A percentile compares a stretch with the other conserved stretches of the same genome.
Conservation (phyloP, 129 eudicot species). For the Tagetes erecta region DNA sequence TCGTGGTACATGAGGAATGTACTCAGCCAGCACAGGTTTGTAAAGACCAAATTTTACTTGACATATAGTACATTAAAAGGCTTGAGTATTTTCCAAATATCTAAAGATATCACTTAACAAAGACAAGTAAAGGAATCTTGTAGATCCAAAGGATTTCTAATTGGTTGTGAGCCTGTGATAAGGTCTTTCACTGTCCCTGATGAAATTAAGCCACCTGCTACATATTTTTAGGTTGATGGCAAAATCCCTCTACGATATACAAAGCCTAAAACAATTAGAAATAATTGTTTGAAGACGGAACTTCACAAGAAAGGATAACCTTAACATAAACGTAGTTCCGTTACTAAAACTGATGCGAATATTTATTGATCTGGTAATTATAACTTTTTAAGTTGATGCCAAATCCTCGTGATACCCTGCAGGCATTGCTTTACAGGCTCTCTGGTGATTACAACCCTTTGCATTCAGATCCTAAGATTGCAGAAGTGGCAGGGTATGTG, state of each 20-base stretch:
- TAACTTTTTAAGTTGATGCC: slow-evolving; percentile 12
- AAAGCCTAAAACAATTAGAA: background rate
- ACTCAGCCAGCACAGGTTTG: slow-evolving; percentile 86
- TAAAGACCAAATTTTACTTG: slow-evolving; percentile 15
- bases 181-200: background rate
- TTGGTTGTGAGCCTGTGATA: background rate
- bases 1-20: slow-evolving; percentile 68
- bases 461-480: slow-evolving; percentile 88
- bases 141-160: background rate
- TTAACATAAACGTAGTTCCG: background rate
- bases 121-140: background rate
- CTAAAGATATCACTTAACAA: background rate
- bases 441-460: slow-evolving; percentile 97
- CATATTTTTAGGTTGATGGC: background rate
- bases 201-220: background rate
- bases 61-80: background rate
- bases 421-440: slow-evolving; percentile 95
- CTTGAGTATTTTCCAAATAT: background rate
- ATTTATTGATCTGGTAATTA: background rate
- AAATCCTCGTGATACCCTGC: slow-evolving; percentile 26
- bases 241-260: background rate
- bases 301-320: background rate
- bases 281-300: background rate
- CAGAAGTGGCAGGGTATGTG: slow-evolving; percentile 84
- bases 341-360: background rate